phyloP scores from a whole-genome alignment of 345 rosid genomes.

The Chamaenerion angustifolium region DNA sequence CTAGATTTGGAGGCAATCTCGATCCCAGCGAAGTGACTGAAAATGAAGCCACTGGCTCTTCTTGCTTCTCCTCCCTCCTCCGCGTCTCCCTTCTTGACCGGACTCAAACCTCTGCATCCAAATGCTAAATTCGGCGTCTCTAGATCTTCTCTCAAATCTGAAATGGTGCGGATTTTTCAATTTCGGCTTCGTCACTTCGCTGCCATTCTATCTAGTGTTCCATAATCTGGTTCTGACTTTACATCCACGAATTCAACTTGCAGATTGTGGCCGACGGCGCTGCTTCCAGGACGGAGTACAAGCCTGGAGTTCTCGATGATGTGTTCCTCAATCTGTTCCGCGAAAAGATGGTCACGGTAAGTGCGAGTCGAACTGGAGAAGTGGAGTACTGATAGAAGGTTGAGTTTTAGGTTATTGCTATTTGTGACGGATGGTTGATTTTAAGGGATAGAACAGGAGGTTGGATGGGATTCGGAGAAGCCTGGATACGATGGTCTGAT shows the following conservation, averaged over 20 bases:
- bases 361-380: background rate
- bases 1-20: too few relatives aligned
- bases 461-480: conserved; percentile 85
- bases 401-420: background rate
- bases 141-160: conserved; percentile 18
- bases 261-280: conserved; percentile 22
- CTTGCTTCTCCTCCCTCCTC: conserved; percentile 13
- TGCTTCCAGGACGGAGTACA: conserved; percentile 25
- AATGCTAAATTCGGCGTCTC: conserved; percentile 10
- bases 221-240: background rate
- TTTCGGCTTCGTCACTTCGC: background rate
- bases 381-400: background rate
- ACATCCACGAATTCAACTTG: background rate
- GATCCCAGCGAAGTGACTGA: too few relatives aligned
- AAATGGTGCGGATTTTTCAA: conserved; percentile 13
- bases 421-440: background rate
- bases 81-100: conserved; percentile 1
- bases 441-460: conserved; percentile 45
- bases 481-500: conserved; percentile 77
- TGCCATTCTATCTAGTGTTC: background rate
- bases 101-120: conserved; percentile 2
- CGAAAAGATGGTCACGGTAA: conserved; percentile 57
- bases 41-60: conserved; percentile 22
- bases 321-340: conserved; percentile 54
- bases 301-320: conserved; percentile 36